Base-by-base conservation (phyloP, 345 rosid genomes). In the Dipteronia sinensis region DNA sequence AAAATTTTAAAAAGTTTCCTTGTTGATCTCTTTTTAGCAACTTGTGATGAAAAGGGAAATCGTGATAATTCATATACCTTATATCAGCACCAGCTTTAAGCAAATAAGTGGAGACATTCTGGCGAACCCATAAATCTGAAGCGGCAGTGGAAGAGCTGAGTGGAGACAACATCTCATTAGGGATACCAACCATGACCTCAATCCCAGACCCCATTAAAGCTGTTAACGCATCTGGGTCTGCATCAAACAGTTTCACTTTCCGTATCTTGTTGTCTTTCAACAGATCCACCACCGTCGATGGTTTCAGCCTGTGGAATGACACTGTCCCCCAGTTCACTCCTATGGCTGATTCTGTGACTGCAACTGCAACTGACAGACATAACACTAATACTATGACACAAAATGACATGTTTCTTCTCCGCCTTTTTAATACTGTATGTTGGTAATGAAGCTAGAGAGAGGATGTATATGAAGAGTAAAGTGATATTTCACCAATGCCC, bases 271-370 rank as follows among this genome's bases (percentile, higher is more conserved):
- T 96, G 10, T 79, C 90, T 80, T 86, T 89, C 83, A 96, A 82
- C 76, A 94, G 97, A 94, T 92, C 91, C 91, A 94, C 97, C 82
- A 94, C 99, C 0, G 98, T 89, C 0, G 97, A 92, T 12, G 99
- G 98, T 78, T 81, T 78, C 59, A 94, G 74, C 90, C 78, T 87
- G 88, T 85, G 94, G 82, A 66, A 85, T 7, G 98, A 91, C 23
- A 92, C 0, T 13, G 98, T 81, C 51, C 99, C 98, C 99, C 99
- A 96, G 89, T 96, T 96, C 73, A 91, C 94, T 51, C 99, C 99
- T 55, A 92, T 85, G 3, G 90, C 91, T 10, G 99, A 85, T 63
- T 92, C 90, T 53, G 83, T 86, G 67, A 59, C 75, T 58, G 53
- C 46, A 67, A 79, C 47, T 22, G 77, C 46, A 67, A 79, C 47